Evolutionary conservation across 148 eudicot genomes (phyloP).

Genomic region (Simmondsia chinensis): DNA sequence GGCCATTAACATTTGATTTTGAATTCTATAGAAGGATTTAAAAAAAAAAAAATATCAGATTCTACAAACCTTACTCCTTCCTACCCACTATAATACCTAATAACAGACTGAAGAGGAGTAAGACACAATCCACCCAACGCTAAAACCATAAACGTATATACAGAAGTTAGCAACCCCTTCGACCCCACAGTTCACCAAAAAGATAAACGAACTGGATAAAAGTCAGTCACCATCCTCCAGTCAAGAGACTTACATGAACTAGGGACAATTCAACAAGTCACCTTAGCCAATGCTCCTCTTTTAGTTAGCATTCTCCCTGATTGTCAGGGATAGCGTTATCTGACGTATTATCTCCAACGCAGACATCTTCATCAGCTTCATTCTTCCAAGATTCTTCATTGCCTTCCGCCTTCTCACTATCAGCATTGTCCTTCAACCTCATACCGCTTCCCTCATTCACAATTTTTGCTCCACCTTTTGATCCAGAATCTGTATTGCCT

Average conservation of each 20-base stretch:
- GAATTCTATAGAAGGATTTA: neutral
- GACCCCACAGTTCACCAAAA: neutral
- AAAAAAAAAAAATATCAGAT: constrained; percentile 2
- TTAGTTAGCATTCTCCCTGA: constrained; percentile 5
- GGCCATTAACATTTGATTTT: constrained; percentile 11
- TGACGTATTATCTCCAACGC: constrained; percentile 9
- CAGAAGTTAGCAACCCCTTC: constrained; percentile 9
- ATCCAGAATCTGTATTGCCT: neutral
- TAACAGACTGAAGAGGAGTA: neutral
- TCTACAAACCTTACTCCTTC: neutral
- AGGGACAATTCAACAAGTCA: constrained; percentile 28
- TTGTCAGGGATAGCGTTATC: neutral
- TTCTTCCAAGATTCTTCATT: neutral
- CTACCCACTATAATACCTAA: constrained; percentile 1
- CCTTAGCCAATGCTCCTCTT: constrained; percentile 32
- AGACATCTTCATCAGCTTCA: constrained; percentile 14
- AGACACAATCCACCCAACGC: neutral
- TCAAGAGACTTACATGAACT: constrained; percentile 26
- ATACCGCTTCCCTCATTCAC: neutral
- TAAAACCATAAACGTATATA: constrained; percentile 12
- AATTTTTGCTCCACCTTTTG: neutral
- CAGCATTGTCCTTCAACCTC: constrained; percentile 7
- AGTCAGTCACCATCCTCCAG: constrained; percentile 15
- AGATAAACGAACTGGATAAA: constrained; percentile 7
- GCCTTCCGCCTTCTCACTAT: constrained; percentile 5